Conservation (phyloP, 164 flowering plant species). For the Paratinospora sagittata region DNA sequence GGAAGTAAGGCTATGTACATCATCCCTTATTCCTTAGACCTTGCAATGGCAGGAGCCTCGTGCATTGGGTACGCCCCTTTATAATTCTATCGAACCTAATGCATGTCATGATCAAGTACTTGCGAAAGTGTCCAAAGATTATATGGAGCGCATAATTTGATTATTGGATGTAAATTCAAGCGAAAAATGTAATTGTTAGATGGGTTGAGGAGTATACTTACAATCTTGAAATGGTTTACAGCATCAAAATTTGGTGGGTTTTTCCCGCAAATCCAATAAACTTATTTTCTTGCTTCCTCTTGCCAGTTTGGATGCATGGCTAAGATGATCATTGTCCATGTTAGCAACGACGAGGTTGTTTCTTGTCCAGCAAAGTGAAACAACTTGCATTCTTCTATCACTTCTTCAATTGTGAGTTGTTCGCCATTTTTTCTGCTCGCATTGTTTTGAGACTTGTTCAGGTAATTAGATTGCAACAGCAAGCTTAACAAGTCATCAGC, state of each 20-base stretch:
- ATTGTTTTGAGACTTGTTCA: neutral
- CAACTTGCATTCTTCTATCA: conserved; percentile 18
- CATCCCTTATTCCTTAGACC: too few species aligned
- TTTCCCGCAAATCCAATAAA: conserved; percentile 17
- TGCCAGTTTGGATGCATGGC: conserved; percentile 28
- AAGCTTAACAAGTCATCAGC: conserved; percentile 30
- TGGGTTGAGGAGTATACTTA: conserved; percentile 11
- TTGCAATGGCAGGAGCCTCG: too few species aligned
- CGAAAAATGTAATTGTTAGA: neutral
- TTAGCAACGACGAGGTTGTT: conserved; percentile 20
- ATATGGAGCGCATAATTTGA: neutral
- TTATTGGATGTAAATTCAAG: too few species aligned
- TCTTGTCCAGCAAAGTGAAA: conserved; percentile 21
- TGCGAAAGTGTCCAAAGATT: too few species aligned
- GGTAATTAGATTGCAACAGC: conserved; percentile 24
- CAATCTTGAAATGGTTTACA: conserved; percentile 24
- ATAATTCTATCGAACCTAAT: neutral
- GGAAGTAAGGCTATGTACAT: too few species aligned
- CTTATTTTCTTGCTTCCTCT: conserved; percentile 24
- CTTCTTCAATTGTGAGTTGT: conserved; percentile 11
- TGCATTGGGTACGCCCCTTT: too few species aligned
- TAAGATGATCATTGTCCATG: conserved; percentile 23
- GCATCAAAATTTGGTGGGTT: conserved; percentile 20
- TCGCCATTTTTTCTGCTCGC: conserved; percentile 6
- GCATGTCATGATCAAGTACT: neutral